phyloP scores from a whole-genome alignment of 352 stramenopile species.

The Globisporangium emineosum region DNA sequence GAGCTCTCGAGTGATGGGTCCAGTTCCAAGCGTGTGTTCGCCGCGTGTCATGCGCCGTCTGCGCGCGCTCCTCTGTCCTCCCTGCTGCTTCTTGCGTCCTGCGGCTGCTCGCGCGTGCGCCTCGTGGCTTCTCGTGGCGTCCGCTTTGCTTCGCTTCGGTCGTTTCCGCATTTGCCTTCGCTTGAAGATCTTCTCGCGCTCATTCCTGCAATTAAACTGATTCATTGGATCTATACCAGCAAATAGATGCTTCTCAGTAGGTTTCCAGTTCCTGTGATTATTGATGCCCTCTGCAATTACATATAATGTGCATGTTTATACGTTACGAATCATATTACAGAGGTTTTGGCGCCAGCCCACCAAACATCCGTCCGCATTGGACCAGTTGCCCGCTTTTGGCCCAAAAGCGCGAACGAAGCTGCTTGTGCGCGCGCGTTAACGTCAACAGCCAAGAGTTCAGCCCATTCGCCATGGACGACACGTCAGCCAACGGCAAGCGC shows the following conservation, averaged over 20 bases:
- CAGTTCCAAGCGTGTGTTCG: constrained; percentile 3
- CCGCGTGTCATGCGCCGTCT: constrained; percentile 6
- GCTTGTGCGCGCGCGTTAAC: not conserved
- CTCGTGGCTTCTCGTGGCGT: not conserved
- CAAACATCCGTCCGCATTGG: not conserved
- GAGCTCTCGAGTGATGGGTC: constrained; percentile 15
- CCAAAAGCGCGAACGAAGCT: constrained; percentile 9
- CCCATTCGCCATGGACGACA: constrained; percentile 21
- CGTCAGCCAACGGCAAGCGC: constrained; percentile 41
- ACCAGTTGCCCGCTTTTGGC: constrained; percentile 5
- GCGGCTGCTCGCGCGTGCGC: constrained; percentile 1
- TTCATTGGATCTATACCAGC: not conserved
- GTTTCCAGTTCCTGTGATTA: not conserved
- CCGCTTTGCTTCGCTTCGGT: not conserved
- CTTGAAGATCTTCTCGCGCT: constrained; percentile 12
- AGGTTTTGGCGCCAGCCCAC: not conserved
- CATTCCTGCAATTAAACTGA: not conserved
- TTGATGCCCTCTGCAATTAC: not conserved
- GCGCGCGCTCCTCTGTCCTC: not conserved
- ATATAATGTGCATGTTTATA: not conserved
- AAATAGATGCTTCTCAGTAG: not conserved
- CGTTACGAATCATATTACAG: not conserved
- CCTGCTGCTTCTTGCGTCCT: not conserved
- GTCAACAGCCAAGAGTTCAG: not conserved
- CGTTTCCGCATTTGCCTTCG: constrained; percentile 10